These are phyloP conservation scores for Trichoderma brevicompactum DNA, from an alignment of 2,329 filamentous ascomycete genomes.

Conservation along the genomic window DNA sequence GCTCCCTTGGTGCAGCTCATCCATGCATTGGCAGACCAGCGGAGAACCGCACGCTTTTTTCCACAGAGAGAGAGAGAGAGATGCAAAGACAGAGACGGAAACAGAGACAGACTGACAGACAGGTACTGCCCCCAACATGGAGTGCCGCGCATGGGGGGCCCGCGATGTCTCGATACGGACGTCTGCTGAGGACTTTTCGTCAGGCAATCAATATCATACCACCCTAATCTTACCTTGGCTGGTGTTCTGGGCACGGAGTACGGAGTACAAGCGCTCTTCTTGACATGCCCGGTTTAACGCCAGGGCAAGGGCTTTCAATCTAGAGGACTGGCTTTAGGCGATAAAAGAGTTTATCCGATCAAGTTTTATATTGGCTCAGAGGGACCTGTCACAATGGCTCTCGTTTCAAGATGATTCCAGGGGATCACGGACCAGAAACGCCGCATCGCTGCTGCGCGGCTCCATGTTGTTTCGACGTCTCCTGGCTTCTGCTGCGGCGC, in stretches of 20 bases:
- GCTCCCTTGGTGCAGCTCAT: conserved; percentile 11
- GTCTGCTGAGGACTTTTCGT: conserved; percentile 5
- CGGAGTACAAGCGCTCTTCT: background rate
- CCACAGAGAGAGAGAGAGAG: no score
- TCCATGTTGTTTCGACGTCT: background rate
- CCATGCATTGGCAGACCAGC: conserved; percentile 14
- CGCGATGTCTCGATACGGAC: background rate
- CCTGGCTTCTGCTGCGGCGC: no score
- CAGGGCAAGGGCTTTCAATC: conserved; percentile 21
- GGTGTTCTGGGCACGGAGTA: no score
- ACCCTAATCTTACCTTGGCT: background rate
- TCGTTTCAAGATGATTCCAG: conserved; percentile 9
- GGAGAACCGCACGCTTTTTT: background rate
- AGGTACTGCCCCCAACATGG: background rate
- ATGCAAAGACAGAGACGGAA: no score
- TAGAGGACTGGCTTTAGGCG: conserved; percentile 16
- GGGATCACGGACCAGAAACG: conserved; percentile 5
- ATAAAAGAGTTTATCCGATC: conserved; percentile 23
- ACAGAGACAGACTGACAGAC: background rate
- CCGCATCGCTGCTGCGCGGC: no score
- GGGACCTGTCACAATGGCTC: conserved; percentile 13
- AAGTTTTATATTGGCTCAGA: conserved; percentile 1
- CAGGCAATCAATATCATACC: conserved; percentile 27
- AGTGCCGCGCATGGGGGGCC: background rate
- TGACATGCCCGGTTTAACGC: background rate